Percentiles rank a stretch among this genome's conserved stretches.
These are phyloP conservation scores for Barnettozyma wickerhamii DNA, from an alignment of 805 yeast species.

Conservation along the genomic window DNA sequence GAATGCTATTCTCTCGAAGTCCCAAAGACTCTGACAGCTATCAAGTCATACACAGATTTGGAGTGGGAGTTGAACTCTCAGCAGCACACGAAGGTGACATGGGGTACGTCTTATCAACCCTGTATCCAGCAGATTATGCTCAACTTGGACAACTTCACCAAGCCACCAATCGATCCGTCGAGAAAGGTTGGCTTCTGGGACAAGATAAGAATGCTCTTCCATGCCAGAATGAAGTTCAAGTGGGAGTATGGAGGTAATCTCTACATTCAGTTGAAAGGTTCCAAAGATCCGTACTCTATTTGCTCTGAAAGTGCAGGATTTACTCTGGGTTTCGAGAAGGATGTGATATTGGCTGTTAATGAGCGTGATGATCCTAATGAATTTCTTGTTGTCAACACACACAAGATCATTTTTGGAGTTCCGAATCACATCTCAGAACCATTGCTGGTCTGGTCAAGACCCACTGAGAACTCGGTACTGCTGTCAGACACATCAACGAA, in stretches of 20 bases:
- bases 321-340: constrained; percentile 61
- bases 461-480: constrained; percentile 38
- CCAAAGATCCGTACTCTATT: constrained; percentile 73
- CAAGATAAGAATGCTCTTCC: constrained; percentile 69
- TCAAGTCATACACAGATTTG: constrained; percentile 65
- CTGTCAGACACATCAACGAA: constrained; percentile 41
- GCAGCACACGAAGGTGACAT: constrained; percentile 60
- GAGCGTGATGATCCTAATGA: constrained; percentile 62
- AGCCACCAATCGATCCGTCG: constrained; percentile 88
- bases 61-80: constrained; percentile 50
- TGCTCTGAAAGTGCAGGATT: constrained; percentile 72
- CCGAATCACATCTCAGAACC: constrained; percentile 66
- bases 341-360: constrained; percentile 59
- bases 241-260: constrained; percentile 49
- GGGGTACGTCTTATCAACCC: constrained; percentile 85
- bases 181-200: constrained; percentile 91
- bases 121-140: constrained; percentile 77
- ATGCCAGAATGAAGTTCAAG: constrained; percentile 57
- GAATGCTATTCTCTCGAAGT: constrained; percentile 53
- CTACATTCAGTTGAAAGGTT: constrained; percentile 64
- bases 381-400: constrained; percentile 60
- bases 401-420: constrained; percentile 61
- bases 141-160: constrained; percentile 76
- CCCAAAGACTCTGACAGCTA: constrained; percentile 71
- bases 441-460: constrained; percentile 55